phyloP scores from a whole-genome alignment of 2,329 filamentous ascomycete species.

The Trichoderma sp. region DNA sequence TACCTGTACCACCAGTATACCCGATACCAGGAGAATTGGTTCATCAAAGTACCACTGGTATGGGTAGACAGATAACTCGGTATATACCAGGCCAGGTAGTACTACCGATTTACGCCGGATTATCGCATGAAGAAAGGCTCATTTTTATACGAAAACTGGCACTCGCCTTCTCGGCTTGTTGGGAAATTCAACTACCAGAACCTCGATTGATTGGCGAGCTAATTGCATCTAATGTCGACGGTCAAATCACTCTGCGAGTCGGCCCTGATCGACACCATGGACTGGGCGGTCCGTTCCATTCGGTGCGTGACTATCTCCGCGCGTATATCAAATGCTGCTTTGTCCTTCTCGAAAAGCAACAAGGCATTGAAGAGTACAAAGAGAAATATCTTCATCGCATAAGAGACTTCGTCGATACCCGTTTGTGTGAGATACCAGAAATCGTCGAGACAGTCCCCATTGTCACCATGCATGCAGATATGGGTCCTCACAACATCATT shows the following conservation, averaged over 20 bases:
- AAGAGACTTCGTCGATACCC: neutral
- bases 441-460: neutral
- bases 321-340: neutral
- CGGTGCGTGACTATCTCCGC: neutral
- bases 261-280: neutral
- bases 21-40: neutral
- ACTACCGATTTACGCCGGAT: fast-evolving
- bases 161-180: neutral
- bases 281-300: neutral
- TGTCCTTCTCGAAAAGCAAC: neutral
- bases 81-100: no score
- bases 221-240: neutral
- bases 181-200: neutral
- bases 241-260: neutral
- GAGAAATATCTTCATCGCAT: neutral
- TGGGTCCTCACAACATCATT: neutral
- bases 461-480: neutral
- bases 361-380: neutral
- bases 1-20: neutral
- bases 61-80: neutral
- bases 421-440: neutral
- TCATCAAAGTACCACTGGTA: neutral
- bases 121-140: neutral
- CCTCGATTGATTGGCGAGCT: neutral
- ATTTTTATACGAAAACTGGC: neutral